A percentile compares a stretch with the other conserved stretches of the same genome.
Conservation (phyloP, 305 asterid genomes). For the Fraxinus dipetala region DNA sequence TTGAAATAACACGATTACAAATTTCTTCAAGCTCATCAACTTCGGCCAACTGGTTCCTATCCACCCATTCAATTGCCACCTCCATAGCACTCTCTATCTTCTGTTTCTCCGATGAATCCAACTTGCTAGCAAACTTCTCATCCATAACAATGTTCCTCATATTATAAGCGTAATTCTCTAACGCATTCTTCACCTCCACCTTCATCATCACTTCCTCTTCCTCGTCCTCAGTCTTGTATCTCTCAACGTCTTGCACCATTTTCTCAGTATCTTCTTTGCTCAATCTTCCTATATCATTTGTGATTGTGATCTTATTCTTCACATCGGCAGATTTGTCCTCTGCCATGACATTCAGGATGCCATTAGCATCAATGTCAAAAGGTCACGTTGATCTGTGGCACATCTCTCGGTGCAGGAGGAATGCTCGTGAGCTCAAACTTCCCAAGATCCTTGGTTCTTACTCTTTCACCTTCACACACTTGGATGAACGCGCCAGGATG, state of each 20-base stretch:
- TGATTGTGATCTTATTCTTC: conserved; percentile 57
- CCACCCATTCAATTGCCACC: conserved; percentile 50
- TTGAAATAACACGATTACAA: conserved; percentile 52
- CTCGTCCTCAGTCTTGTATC: conserved; percentile 51
- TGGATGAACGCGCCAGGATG: conserved; percentile 56
- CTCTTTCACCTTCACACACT: conserved; percentile 34
- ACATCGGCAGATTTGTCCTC: conserved; percentile 57
- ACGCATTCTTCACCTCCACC: no score
- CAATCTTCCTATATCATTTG: conserved; percentile 53
- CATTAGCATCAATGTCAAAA: no score
- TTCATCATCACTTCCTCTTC: conserved; percentile 57
- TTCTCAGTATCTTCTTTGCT: conserved; percentile 49
- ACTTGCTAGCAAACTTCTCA: no score
- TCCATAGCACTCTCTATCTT: conserved; percentile 41
- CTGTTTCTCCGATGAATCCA: no score
- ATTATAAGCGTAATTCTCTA: no score
- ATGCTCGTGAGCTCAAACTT: no score
- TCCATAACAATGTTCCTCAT: no score
- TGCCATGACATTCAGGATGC: conserved; percentile 31
- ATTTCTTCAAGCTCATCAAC: conserved; percentile 56
- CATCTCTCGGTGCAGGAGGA: no score
- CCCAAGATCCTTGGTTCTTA: no score
- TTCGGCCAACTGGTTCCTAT: conserved; percentile 54
- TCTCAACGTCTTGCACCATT: conserved; percentile 58
- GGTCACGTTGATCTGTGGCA: no score